Percentiles rank a stretch among this genome's conserved stretches.
Evolutionary conservation across 371 early-diverging fungal species (phyloP).

Genomic region (Mucor circinelloides): DNA sequence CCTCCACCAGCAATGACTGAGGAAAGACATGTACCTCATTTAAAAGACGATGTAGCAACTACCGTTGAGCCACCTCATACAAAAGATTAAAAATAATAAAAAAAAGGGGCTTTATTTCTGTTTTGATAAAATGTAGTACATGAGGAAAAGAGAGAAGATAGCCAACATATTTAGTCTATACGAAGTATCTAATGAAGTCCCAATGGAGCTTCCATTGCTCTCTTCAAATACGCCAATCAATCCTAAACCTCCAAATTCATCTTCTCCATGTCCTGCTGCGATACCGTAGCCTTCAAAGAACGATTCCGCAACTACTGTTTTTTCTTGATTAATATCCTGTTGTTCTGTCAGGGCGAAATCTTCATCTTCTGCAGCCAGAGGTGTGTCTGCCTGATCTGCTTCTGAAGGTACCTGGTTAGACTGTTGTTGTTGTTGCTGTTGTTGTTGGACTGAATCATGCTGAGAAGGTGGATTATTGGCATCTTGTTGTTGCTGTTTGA

Average conservation of each 20-base stretch:
- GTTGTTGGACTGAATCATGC: background rate
- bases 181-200: background rate
- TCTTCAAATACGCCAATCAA: constrained; percentile 14
- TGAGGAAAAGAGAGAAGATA: background rate
- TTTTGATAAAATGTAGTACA: background rate
- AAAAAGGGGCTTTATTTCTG: background rate
- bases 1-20: background rate
- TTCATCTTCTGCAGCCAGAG: background rate
- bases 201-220: background rate
- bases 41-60: constrained; percentile 7
- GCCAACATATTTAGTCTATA: background rate
- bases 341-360: background rate
- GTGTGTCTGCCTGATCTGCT: background rate
- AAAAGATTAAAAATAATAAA: background rate
- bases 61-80: constrained; percentile 12
- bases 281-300: constrained; percentile 15
- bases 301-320: background rate
- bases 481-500: background rate
- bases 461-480: too few species aligned
- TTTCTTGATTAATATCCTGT: background rate
- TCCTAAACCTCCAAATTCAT: constrained; percentile 20
- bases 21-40: constrained; percentile 27
- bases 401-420: background rate
- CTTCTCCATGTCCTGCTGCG: constrained; percentile 22
- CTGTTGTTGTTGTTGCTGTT: background rate